phyloP scores from a whole-genome alignment of 257 asterid species.

The Pogostemon cablin region DNA sequence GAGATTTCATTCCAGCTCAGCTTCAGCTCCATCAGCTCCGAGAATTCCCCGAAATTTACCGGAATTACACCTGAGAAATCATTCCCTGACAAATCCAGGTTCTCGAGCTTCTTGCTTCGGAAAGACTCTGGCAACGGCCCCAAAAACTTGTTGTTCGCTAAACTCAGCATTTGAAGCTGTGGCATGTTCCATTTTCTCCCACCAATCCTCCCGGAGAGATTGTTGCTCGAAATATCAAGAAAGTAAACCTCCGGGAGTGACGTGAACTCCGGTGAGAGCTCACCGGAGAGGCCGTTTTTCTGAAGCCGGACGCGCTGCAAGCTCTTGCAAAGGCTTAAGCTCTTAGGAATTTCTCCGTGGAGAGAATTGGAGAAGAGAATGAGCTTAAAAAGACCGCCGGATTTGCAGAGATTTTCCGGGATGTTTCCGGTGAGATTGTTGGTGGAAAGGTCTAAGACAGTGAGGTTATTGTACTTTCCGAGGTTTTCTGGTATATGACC shows the following conservation, averaged over 20 bases:
- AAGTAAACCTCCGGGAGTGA: slow-evolving; percentile 68
- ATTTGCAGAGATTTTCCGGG: slow-evolving; percentile 58
- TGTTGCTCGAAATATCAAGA: slow-evolving; percentile 67
- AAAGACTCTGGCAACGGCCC: slow-evolving; percentile 58
- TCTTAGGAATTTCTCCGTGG: slow-evolving; percentile 59
- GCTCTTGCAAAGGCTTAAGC: slow-evolving; percentile 60
- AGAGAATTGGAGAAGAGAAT: slow-evolving; percentile 79
- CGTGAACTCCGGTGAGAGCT: slow-evolving; percentile 47
- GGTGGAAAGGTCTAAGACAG: slow-evolving; percentile 77
- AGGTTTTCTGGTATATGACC: slow-evolving; percentile 68
- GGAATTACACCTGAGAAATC: slow-evolving; percentile 60
- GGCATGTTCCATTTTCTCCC: slow-evolving; percentile 71
- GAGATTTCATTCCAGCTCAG: slow-evolving; percentile 54
- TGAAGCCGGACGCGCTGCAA: slow-evolving; percentile 71
- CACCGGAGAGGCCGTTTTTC: slow-evolving; percentile 61
- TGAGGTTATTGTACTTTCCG: slow-evolving; percentile 64
- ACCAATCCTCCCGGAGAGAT: slow-evolving; percentile 52
- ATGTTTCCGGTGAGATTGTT: slow-evolving; percentile 70
- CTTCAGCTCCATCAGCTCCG: slow-evolving; percentile 58
- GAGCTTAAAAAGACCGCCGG: slow-evolving; percentile 62
- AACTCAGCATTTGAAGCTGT: slow-evolving; percentile 72
- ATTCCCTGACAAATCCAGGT: slow-evolving; percentile 67
- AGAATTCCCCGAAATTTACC: slow-evolving; percentile 43
- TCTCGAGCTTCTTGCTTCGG: slow-evolving; percentile 64
- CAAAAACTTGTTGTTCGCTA: slow-evolving; percentile 56